A percentile compares a stretch with the other conserved stretches of the same genome.
Evolutionary conservation across 139 green algal genomes (phyloP).

Genomic region (Auxenochlorella pyrenoidosa): DNA sequence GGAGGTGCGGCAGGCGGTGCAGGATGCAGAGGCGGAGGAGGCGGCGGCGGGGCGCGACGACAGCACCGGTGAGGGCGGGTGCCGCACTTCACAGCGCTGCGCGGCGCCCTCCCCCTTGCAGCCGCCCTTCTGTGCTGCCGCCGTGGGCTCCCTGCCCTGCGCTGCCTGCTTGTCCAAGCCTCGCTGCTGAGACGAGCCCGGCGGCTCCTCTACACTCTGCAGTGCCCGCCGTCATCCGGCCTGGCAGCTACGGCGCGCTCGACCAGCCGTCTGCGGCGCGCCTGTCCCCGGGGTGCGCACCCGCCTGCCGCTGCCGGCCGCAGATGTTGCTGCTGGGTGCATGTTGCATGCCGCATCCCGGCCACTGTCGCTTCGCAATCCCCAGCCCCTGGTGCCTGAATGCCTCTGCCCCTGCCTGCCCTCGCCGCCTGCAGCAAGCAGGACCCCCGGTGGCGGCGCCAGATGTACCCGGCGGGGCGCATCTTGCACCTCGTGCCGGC

Average conservation of each 20-base stretch:
- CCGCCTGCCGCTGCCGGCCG: not conserved
- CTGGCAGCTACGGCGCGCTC: constrained; percentile 16
- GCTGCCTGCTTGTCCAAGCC: no score
- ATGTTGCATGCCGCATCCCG: no score
- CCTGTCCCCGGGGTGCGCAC: not conserved
- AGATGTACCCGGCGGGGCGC: constrained; percentile 81
- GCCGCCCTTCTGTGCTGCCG: not conserved
- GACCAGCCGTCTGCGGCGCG: not conserved
- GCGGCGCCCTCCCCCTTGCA: not conserved
- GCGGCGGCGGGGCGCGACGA: constrained; percentile 13
- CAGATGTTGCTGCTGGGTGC: no score
- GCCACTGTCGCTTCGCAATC: no score
- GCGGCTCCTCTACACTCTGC: not conserved
- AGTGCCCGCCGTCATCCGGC: constrained; percentile 47
- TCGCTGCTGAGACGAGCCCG: no score
- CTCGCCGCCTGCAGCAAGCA: not conserved
- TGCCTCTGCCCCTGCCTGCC: not conserved
- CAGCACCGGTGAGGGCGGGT: constrained; percentile 6
- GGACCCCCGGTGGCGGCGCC: constrained; percentile 44
- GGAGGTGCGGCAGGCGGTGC: constrained; percentile 47
- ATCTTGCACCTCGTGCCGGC: constrained; percentile 87
- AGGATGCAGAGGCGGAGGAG: constrained; percentile 51
- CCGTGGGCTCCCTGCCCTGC: not conserved
- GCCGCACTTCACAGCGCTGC: not conserved
- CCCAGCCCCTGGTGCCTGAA: not conserved